Conservation (phyloP, 176 grass and related monocot genomes). For the Guadua angustifolia region DNA sequence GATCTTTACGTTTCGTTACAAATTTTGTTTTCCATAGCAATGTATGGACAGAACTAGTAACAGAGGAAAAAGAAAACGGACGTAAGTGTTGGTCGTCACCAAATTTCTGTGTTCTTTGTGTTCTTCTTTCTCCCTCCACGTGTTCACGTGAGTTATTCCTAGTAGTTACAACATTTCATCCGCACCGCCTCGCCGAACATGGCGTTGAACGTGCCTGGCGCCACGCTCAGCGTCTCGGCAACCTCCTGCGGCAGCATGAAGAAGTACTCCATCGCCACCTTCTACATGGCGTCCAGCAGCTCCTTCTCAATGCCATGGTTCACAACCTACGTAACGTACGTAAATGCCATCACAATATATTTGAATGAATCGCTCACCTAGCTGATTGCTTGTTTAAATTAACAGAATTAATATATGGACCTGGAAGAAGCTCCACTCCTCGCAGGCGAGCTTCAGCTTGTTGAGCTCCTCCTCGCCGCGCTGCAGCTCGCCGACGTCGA, state of each 20-base stretch:
- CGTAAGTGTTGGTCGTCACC: too few species aligned
- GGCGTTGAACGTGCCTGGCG: slow-evolving; percentile 45
- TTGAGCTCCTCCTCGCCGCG: slow-evolving; percentile 52
- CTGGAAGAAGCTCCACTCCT: slow-evolving; percentile 96
- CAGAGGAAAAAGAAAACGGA: too few species aligned
- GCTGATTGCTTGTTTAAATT: not conserved
- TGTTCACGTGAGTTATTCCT: too few species aligned
- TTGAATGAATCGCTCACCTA: not conserved
- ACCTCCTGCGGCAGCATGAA: slow-evolving; percentile 93
- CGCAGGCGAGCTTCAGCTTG: slow-evolving; percentile 61
- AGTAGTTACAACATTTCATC: too few species aligned
- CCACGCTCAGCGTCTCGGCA: slow-evolving; percentile 57
- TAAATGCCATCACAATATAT: not conserved
- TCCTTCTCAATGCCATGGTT: slow-evolving; percentile 70
- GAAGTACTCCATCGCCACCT: slow-evolving; percentile 61
- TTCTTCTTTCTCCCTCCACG: too few species aligned
- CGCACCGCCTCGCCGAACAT: slow-evolving; percentile 88
- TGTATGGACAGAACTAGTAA: too few species aligned
- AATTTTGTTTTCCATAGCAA: too few species aligned
- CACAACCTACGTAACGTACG: slow-evolving; percentile 48
- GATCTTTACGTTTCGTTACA: too few species aligned
- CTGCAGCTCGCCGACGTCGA: slow-evolving; percentile 63
- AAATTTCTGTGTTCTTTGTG: too few species aligned
- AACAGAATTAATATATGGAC: not conserved
- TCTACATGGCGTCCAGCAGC: slow-evolving; percentile 72